phyloP scores from a whole-genome alignment of 306 rosid genomes.

The Cucumis cinereus region DNA sequence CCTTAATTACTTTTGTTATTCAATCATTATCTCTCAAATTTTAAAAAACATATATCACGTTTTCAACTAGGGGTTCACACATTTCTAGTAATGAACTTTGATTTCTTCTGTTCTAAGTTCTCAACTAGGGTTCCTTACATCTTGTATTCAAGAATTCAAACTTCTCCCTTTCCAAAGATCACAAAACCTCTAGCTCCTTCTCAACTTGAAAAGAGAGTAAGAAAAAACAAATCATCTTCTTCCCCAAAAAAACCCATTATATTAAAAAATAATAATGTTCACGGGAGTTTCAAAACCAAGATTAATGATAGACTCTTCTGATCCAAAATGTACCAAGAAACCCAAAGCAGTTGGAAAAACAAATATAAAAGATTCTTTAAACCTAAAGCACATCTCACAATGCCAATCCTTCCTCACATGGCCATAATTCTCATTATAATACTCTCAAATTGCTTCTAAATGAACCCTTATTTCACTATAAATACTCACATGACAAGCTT shows the following conservation, averaged over 20 bases:
- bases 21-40: no score
- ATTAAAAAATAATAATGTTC: background rate
- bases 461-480: background rate
- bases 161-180: background rate
- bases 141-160: no score
- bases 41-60: no score
- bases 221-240: background rate
- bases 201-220: background rate
- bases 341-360: background rate
- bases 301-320: background rate
- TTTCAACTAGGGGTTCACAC: no score
- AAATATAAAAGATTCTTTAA: background rate
- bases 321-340: background rate
- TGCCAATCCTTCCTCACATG: constrained; percentile 3
- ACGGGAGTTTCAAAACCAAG: background rate
- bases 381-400: background rate
- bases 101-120: no score
- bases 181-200: background rate
- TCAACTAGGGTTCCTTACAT: no score
- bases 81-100: no score
- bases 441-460: background rate
- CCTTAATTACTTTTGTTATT: no score
- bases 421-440: background rate
- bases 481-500: background rate
- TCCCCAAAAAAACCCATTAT: background rate